Evolutionary conservation across 2,329 filamentous ascomycete genomes (phyloP).

Genomic region (Aquanectria penicillioides): DNA sequence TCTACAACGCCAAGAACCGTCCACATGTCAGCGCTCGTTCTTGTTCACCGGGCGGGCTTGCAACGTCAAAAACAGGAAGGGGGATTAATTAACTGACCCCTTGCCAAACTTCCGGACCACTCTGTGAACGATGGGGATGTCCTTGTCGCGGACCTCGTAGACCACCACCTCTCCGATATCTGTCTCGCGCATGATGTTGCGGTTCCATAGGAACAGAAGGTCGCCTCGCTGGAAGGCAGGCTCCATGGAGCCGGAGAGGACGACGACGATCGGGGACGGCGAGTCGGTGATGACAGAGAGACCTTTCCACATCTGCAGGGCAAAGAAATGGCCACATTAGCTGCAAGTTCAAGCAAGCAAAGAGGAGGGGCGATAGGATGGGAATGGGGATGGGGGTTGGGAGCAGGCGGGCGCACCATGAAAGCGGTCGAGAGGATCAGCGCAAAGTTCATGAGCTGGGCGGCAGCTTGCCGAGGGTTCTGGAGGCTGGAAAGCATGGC

Average conservation of each 20-base stretch:
- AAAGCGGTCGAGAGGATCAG: constrained; percentile 91
- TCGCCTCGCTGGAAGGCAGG: constrained; percentile 84
- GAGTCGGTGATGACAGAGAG: constrained; percentile 82
- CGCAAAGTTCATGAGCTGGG: constrained; percentile 89
- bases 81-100: no score
- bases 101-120: constrained; percentile 79
- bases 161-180: constrained; percentile 69
- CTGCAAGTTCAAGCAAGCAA: constrained; percentile 20
- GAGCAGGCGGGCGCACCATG: constrained; percentile 68
- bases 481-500: constrained; percentile 74
- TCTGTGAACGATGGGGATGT: constrained; percentile 97
- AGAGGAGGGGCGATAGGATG: not conserved
- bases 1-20: constrained; percentile 43
- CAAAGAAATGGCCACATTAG: constrained; percentile 16
- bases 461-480: constrained; percentile 82
- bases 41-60: no score
- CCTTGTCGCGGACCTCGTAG: constrained; percentile 88
- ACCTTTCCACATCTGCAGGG: constrained; percentile 80
- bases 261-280: constrained; percentile 81
- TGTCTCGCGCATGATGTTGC: constrained; percentile 66
- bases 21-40: constrained; percentile 14
- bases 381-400: not conserved
- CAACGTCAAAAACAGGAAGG: no score
- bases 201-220: constrained; percentile 80
- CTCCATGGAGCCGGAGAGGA: constrained; percentile 87